Base-by-base conservation (phyloP, 129 eudicot genomes). In the Artemisia tridentata region DNA sequence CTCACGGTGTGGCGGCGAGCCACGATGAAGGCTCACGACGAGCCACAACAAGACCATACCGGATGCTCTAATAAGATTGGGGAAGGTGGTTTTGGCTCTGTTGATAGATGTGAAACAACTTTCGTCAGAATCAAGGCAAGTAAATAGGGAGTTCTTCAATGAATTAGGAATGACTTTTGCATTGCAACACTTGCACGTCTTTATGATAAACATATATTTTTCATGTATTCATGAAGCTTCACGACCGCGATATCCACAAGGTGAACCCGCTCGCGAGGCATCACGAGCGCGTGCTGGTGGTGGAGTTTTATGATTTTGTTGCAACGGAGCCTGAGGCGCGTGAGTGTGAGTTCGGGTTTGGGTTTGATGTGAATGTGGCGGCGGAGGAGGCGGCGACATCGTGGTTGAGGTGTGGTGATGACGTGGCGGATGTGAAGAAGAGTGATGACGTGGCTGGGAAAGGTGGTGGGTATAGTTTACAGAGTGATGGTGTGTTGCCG, bases 351-450 rank as follows among this genome's bases (percentile, higher is more conserved):
- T 51, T 14, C n/a, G 72, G 57, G 4, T 50, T 23, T 16, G 67
- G 71, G 71, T 71, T 78, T 73, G 55, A 81, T 64, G 75, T 77
- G 20, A 71, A 78, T 62, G 73, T 66, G 15, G 82, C 66, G 63
- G 97, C 92, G 15, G 97, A 88, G 47, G 97, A 88, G 13, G 97
- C 85, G 46, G 97, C 95, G 0, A 88, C 96, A 0, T 88, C 90
- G 53, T 88, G 96, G 97, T 84, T 91, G 9, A 78, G 62, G 68
- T 68, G 45, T 38, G 45, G 45, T 0, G 45, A 38, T 38, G 45
- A 38, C 0, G 45, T 91, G 0, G 88, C 89, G 12, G 80, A 83
- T 21, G 65, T 62, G 5, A 72, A 74, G 63, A 63, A 60, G 17
- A 23, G 13, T 20, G 55, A 20, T 2, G 59, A n/a, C n/a, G 64